These are phyloP conservation scores for Ilex aquifolium DNA, from an alignment of 257 asterid genomes.

Conservation along the genomic window DNA sequence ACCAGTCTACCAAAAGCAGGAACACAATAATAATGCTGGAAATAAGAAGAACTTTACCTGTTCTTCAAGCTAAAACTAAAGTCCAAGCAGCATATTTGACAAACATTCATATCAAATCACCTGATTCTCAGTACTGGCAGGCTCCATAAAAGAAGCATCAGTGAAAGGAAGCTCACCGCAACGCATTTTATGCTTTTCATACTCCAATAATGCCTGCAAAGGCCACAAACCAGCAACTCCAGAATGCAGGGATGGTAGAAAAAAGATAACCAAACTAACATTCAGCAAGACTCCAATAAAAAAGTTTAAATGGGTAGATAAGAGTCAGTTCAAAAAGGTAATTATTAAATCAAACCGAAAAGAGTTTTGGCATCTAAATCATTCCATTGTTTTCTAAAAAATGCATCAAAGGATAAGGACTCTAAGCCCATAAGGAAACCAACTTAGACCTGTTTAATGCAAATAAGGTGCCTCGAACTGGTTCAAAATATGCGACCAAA, in stretches of 20 bases:
- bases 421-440: too few species aligned
- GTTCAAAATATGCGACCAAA: too few species aligned
- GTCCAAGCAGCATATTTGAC: not conserved
- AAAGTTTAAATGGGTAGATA: too few species aligned
- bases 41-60: not conserved
- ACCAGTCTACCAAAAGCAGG: too few species aligned
- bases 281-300: conserved; percentile 5
- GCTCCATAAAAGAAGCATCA: conserved; percentile 56
- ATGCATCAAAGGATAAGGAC: too few species aligned
- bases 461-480: too few species aligned
- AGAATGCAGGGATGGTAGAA: conserved; percentile 11
- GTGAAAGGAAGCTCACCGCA: conserved; percentile 83
- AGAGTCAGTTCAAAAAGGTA: too few species aligned
- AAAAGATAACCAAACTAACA: conserved; percentile 9
- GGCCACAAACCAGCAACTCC: conserved; percentile 18
- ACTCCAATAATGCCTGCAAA: conserved; percentile 73
- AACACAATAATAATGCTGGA: too few species aligned
- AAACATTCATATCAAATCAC: conserved; percentile 22
- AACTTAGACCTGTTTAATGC: too few species aligned
- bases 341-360: too few species aligned
- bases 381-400: too few species aligned
- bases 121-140: conserved; percentile 61
- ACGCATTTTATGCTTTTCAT: conserved; percentile 84
- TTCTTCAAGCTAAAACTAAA: not conserved
- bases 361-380: too few species aligned